Conservation (phyloP, 2,329 filamentous ascomycete genomes). For the Arthrocladium fulminans region DNA sequence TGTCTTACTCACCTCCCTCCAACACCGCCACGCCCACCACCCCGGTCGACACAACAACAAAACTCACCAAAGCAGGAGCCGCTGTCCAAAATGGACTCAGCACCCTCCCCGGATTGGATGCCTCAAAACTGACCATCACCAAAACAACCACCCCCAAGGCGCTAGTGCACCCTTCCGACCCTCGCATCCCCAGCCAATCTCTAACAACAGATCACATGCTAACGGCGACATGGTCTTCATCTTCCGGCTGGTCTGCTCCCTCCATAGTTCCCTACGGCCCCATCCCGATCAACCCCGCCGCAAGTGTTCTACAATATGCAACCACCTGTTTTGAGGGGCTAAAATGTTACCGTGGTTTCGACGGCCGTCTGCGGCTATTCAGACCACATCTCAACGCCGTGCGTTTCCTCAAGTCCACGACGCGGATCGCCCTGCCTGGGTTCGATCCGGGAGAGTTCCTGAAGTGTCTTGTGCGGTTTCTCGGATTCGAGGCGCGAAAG, state of each 20-base stretch:
- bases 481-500: slow-evolving; percentile 22
- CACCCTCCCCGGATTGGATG: background rate
- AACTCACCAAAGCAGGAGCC: too few relatives aligned
- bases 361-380: slow-evolving; percentile 67
- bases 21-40: too few relatives aligned
- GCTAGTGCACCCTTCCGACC: background rate
- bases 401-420: slow-evolving; percentile 48
- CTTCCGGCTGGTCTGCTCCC: slow-evolving; percentile 63
- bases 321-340: slow-evolving; percentile 85
- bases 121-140: background rate
- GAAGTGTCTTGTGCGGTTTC: slow-evolving; percentile 61
- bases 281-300: slow-evolving; percentile 68
- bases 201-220: slow-evolving; percentile 80
- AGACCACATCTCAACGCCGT: slow-evolving; percentile 64
- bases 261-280: slow-evolving; percentile 69
- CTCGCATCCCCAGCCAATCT: background rate
- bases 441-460: slow-evolving; percentile 65
- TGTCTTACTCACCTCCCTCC: too few relatives aligned
- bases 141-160: background rate
- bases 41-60: too few relatives aligned
- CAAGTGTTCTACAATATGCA: slow-evolving; percentile 76
- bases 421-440: slow-evolving; percentile 63
- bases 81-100: too few relatives aligned
- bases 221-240: slow-evolving; percentile 57
- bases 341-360: slow-evolving; percentile 61